phyloP scores from a whole-genome alignment of 129 eudicot species.

The Calendula officinalis region DNA sequence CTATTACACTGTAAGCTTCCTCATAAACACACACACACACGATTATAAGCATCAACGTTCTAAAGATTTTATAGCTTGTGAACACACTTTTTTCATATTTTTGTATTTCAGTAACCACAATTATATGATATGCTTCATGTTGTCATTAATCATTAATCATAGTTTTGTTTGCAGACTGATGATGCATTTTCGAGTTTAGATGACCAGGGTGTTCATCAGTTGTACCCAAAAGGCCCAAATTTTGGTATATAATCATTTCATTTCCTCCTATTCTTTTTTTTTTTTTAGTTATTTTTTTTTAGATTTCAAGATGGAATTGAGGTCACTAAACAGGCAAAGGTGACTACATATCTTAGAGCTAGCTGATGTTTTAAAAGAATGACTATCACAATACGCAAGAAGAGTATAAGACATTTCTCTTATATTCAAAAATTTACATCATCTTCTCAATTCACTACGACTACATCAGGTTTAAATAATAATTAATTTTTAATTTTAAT shows the following conservation, averaged over 20 bases:
- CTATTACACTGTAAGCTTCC: slow-evolving; percentile 56
- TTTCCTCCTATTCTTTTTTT: neutral
- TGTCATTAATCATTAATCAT: slow-evolving; percentile 13
- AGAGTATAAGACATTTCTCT: slow-evolving; percentile 92
- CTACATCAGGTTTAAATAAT: slow-evolving; percentile 69
- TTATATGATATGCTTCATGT: neutral
- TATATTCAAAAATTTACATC: slow-evolving; percentile 82
- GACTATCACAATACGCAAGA: slow-evolving; percentile 91
- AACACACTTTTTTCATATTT: too few relatives aligned
- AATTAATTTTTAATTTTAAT: neutral
- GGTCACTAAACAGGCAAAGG: slow-evolving; percentile 83
- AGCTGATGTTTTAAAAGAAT: slow-evolving; percentile 75
- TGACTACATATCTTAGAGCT: slow-evolving; percentile 84
- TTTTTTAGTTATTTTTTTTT: neutral
- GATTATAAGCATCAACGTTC: neutral
- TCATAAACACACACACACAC: neutral
- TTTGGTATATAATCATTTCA: slow-evolving; percentile 47
- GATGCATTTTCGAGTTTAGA: slow-evolving; percentile 83
- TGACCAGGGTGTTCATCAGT: slow-evolving; percentile 85
- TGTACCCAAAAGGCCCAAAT: slow-evolving; percentile 83
- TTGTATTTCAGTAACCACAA: neutral
- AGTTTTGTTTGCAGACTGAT: slow-evolving; percentile 59
- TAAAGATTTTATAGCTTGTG: too few relatives aligned
- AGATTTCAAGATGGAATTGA: slow-evolving; percentile 90
- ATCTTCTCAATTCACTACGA: slow-evolving; percentile 80